Percentiles rank a stretch among this genome's conserved stretches.
phyloP scores from a whole-genome alignment of 768 basidiomycete species.

The Peribolospora baueri region DNA sequence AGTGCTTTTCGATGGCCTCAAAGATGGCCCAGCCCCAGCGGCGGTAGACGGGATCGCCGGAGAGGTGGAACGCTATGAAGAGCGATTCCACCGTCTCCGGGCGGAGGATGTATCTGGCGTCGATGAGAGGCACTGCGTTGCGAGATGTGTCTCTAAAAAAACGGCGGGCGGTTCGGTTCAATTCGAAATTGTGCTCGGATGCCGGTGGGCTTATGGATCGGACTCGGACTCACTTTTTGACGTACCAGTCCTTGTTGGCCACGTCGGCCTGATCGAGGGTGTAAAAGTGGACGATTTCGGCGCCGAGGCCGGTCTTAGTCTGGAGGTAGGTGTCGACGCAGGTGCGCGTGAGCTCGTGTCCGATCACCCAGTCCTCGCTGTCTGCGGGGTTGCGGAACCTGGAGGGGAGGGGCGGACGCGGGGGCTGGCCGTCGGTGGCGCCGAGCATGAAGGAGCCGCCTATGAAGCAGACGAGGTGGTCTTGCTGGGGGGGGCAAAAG shows the following conservation, averaged over 20 bases:
- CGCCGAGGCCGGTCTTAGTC: conserved; percentile 12
- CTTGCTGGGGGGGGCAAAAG: conserved; percentile 37
- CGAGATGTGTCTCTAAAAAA: not conserved
- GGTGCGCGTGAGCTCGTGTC: conserved; percentile 56
- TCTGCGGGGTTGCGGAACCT: conserved; percentile 10
- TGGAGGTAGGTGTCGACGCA: conserved; percentile 42
- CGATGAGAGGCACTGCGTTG: conserved; percentile 25
- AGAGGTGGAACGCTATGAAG: conserved; percentile 71
- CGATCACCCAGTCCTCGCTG: conserved; percentile 55
- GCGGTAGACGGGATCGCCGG: conserved; percentile 57
- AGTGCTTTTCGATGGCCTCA: conserved; percentile 63
- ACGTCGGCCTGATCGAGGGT: conserved; percentile 32
- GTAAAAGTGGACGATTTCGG: conserved; percentile 52
- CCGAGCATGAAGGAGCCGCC: conserved; percentile 80
- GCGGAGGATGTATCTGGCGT: conserved; percentile 79
- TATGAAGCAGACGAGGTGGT: conserved; percentile 87
- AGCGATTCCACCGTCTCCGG: conserved; percentile 89
- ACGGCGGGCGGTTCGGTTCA: too few species aligned
- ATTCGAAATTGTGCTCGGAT: too few species aligned
- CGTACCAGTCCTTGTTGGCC: conserved; percentile 58
- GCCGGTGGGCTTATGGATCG: not conserved
- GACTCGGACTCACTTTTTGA: conserved; percentile 27
- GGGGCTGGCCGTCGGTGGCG: conserved; percentile 27
- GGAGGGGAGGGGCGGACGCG: not conserved
- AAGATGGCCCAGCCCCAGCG: conserved; percentile 74